These are phyloP conservation scores for Fomitopsis schrenkii DNA, from an alignment of 1,284 basidiomycete species.

Conservation along the genomic window DNA sequence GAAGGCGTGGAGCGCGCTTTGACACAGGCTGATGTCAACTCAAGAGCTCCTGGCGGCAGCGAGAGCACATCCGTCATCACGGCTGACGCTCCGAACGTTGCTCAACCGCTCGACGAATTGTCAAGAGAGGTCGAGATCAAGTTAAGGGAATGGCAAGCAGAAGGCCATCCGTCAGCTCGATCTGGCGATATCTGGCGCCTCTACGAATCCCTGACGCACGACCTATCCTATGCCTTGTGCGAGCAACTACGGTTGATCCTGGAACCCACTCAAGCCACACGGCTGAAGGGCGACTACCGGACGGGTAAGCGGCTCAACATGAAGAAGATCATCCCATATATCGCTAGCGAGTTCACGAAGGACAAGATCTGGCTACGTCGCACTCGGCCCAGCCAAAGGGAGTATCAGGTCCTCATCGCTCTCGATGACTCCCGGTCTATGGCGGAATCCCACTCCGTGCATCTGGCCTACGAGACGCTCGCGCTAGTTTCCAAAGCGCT, in stretches of 20 bases:
- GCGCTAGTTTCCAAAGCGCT: slow-evolving; percentile 91
- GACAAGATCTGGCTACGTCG: slow-evolving; percentile 99
- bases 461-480: slow-evolving; percentile 93
- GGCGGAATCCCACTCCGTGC: slow-evolving; percentile 91
- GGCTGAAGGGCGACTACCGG: slow-evolving; percentile 95
- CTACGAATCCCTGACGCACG: slow-evolving; percentile 88
- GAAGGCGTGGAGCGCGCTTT: slow-evolving; percentile 47
- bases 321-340: slow-evolving; percentile 99
- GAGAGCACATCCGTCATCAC: slow-evolving; percentile 1
- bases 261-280: slow-evolving; percentile 91
- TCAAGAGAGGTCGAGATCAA: slow-evolving; percentile 48
- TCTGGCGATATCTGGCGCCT: slow-evolving; percentile 85
- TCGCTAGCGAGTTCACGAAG: slow-evolving; percentile 98
- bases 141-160: slow-evolving; percentile 60
- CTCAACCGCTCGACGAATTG: slow-evolving; percentile 32
- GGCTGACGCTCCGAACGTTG: slow-evolving; percentile 23
- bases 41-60: slow-evolving; percentile 11
- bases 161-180: slow-evolving; percentile 50
- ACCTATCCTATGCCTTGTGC: slow-evolving; percentile 88
- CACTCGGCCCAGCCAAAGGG: slow-evolving; percentile 89
- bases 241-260: slow-evolving; percentile 97
- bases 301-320: slow-evolving; percentile 98
- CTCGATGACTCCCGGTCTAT: slow-evolving; percentile 97
- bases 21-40: slow-evolving; percentile 32
- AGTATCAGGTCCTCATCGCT: slow-evolving; percentile 94